These are phyloP conservation scores for Gremmenia infestans DNA, from an alignment of 2,329 filamentous ascomycete species.

Conservation along the genomic window DNA sequence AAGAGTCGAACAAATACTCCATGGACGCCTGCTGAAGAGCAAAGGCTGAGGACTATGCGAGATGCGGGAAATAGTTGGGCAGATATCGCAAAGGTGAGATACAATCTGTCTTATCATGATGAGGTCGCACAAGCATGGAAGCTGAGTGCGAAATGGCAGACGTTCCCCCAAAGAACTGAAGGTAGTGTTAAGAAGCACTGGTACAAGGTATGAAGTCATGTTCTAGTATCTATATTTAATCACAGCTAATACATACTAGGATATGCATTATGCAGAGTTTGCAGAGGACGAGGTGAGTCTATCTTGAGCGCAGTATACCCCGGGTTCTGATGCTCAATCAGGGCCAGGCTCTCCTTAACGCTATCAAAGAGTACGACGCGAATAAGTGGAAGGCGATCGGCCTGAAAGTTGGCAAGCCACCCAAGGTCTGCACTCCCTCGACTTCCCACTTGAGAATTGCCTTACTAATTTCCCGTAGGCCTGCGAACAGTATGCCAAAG, in stretches of 20 bases:
- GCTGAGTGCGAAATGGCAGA: constrained; percentile 44
- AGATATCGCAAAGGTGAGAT: constrained; percentile 86
- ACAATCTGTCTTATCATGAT: neutral
- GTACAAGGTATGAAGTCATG: constrained; percentile 69
- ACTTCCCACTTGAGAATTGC: neutral
- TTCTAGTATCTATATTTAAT: neutral
- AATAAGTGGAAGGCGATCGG: constrained; percentile 99
- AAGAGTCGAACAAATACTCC: constrained; percentile 98
- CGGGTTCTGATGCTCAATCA: constrained; percentile 28
- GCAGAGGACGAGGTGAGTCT: constrained; percentile 82
- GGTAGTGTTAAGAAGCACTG: constrained; percentile 99
- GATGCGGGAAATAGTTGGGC: constrained; percentile 94
- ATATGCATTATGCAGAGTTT: constrained; percentile 99
- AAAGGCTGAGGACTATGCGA: constrained; percentile 87
- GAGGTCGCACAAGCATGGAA: constrained; percentile 17
- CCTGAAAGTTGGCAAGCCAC: constrained; percentile 93
- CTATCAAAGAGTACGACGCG: constrained; percentile 97
- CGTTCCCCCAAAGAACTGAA: constrained; percentile 88
- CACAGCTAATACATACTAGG: constrained; percentile 45
- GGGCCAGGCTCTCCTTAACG: constrained; percentile 66
- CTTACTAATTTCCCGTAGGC: constrained; percentile 44
- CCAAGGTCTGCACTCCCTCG: constrained; percentile 59
- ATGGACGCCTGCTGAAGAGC: constrained; percentile 93
- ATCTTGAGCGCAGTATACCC: constrained; percentile 1
- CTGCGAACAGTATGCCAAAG: constrained; percentile 91